A percentile compares a stretch with the other conserved stretches of the same genome.
phyloP scores from a whole-genome alignment of 1,139 yeast genomes.

The Lodderomyces pseudojiufengensis region DNA sequence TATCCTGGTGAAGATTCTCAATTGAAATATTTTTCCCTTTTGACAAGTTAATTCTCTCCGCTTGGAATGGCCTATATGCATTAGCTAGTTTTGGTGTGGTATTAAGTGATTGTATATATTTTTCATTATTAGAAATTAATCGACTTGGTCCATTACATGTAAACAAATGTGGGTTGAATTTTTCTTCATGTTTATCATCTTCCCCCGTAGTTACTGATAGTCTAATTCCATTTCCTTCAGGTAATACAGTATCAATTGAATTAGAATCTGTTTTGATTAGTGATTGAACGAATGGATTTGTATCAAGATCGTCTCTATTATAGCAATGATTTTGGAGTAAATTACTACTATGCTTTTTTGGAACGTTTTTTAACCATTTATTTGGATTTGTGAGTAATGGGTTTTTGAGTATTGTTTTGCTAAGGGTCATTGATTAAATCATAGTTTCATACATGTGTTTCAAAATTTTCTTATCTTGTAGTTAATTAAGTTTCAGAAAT shows the following conservation, averaged over 20 bases:
- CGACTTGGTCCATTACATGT: conserved; percentile 10
- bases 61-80: conserved; percentile 7
- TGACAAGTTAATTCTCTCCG: no score
- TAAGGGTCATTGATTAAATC: no score
- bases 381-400: conserved; percentile 25
- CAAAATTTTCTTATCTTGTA: neutral
- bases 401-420: conserved; percentile 19
- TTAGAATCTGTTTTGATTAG: conserved; percentile 20
- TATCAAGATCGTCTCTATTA: conserved; percentile 12
- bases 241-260: conserved; percentile 18
- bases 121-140: conserved; percentile 14
- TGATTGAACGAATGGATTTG: conserved; percentile 25
- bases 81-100: conserved; percentile 1
- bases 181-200: conserved; percentile 4
- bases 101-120: conserved; percentile 7
- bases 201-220: conserved; percentile 7
- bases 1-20: conserved; percentile 14
- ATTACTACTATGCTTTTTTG: conserved; percentile 17
- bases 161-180: conserved; percentile 5
- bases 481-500: no score
- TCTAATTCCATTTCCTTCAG: conserved; percentile 23
- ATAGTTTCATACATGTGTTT: neutral
- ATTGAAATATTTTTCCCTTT: no score
- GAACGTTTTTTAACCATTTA: conserved; percentile 18
- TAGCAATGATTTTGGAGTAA: conserved; percentile 16